A percentile compares a stretch with the other conserved stretches of the same genome.
phyloP scores from a whole-genome alignment of 139 green algal genomes.

The Limnomonas spitsbergensis region DNA sequence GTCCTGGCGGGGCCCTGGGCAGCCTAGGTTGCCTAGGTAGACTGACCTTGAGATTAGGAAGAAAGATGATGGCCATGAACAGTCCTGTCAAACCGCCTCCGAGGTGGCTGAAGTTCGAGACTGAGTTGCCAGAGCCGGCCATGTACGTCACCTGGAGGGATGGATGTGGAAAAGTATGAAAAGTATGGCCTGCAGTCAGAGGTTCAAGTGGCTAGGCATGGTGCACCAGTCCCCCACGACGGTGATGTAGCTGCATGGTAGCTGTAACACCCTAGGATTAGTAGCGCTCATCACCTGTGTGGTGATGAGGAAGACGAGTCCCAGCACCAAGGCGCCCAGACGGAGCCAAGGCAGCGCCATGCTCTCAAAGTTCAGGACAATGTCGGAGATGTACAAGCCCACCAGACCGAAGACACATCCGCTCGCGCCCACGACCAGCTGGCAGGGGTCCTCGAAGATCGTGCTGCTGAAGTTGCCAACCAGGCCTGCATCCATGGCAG shows the following conservation, averaged over 20 bases:
- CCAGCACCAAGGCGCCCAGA: background rate
- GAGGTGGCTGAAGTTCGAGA: conserved; percentile 5
- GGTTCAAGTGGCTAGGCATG: too few relatives aligned
- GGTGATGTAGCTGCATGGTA: too few relatives aligned
- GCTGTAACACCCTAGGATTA: too few relatives aligned
- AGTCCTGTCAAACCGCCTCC: conserved; percentile 9
- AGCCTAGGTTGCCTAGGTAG: too few relatives aligned
- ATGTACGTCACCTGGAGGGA: background rate
- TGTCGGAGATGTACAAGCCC: conserved; percentile 15
- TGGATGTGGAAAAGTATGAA: too few relatives aligned
- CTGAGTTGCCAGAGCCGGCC: background rate
- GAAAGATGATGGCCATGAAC: background rate
- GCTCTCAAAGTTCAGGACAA: conserved; percentile 20
- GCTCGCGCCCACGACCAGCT: conserved; percentile 9
- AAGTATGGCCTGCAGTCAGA: too few relatives aligned
- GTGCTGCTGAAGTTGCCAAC: conserved; percentile 6
- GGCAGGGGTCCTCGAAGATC: conserved; percentile 3
- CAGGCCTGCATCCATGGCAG: background rate
- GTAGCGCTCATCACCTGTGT: conserved; percentile 6
- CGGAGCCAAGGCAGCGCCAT: conserved; percentile 21
- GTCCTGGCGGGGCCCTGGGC: too few relatives aligned
- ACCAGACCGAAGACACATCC: conserved; percentile 19
- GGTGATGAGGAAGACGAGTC: conserved; percentile 6
- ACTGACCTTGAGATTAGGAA: conserved; percentile 12
- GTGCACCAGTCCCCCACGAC: too few relatives aligned